These are phyloP conservation scores for Ganoderma multipileum DNA, from an alignment of 1,284 basidiomycete genomes.

Conservation along the genomic window DNA sequence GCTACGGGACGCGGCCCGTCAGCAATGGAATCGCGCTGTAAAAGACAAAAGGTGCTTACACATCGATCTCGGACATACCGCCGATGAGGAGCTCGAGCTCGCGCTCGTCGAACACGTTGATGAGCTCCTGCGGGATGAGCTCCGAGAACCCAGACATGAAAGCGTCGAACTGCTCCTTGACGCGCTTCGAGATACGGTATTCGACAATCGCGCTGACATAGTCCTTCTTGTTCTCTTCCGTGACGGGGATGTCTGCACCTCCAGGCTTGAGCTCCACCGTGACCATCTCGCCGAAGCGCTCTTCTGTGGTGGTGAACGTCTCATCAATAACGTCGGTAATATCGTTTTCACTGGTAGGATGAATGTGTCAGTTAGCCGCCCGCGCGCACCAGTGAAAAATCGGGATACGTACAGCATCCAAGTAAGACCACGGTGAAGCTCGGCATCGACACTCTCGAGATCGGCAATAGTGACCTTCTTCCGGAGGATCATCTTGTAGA, in stretches of 20 bases:
- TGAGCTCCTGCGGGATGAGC: conserved; percentile 92
- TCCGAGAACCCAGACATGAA: conserved; percentile 97
- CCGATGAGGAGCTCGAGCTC: conserved; percentile 97
- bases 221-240: conserved; percentile 98
- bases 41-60: conserved; percentile 56
- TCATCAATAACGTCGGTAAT: conserved; percentile 95
- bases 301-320: conserved; percentile 94
- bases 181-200: conserved; percentile 93
- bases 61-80: conserved; percentile 98
- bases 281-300: conserved; percentile 96
- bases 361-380: neutral
- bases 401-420: conserved; percentile 92
- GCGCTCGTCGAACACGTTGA: conserved; percentile 98
- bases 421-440: conserved; percentile 88
- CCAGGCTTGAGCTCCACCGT: conserved; percentile 92
- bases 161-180: conserved; percentile 95
- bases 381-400: neutral
- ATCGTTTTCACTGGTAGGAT: conserved; percentile 80
- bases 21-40: neutral
- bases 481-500: conserved; percentile 98
- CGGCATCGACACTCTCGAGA: conserved; percentile 90
- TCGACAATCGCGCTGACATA: conserved; percentile 95
- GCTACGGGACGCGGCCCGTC: conserved; percentile 44
- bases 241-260: conserved; percentile 87
- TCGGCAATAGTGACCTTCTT: conserved; percentile 89